Evolutionary conservation across 768 basidiomycete genomes (phyloP), one percentile per base, ranked within the genome.

Genomic region (Phlegmacium glaucopus): DNA sequence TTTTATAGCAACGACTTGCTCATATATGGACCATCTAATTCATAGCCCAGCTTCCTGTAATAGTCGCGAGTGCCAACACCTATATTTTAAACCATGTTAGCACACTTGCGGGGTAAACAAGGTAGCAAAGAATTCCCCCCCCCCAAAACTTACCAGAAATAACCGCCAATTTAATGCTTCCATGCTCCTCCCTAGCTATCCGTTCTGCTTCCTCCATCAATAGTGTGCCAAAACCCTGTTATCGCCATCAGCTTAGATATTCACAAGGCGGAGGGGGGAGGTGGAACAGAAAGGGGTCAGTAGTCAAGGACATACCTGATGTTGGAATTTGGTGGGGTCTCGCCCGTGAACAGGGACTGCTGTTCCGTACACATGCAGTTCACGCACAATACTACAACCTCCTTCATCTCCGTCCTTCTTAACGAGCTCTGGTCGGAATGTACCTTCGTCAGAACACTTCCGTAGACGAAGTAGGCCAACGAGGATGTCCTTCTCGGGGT

Each of bases 161-260:
- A 49, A 99, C 95, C n/a, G 89, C 96, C 28, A 99, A 69, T 68
- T 98, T 94, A 52, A 87, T 74, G 64, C 93, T 97, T 15, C 90
- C 95, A 59, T 99, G 96, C 63, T 99, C 96, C 60, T 97, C 95
- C 55, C 87, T 74, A 18, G 96, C 94, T 73, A 99, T 98, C 58
- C 95, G 79, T 66, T 98, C 96, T 8, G 96, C 96, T 70, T 99
- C 96, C 63, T 99, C 96, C 96, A 99, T 99, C 52, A 99, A 70
- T 52, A 98, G 65, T 26, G 94, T 96, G 10, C 96, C 96, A 64
- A 98, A 97, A 7, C 96, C 96, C 81, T 94, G 62, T 35, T 55
- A 51, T 22, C 22, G 22, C 22, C 22, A 22, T 22, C 5, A 22
- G 5, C 3, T 22, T 22, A n/a, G n/a, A n/a, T n/a, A n/a, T n/a